Evolutionary conservation across 768 basidiomycete genomes (phyloP), one percentile per base, ranked within the genome.

Genomic region (Favolaschia claudopus): DNA sequence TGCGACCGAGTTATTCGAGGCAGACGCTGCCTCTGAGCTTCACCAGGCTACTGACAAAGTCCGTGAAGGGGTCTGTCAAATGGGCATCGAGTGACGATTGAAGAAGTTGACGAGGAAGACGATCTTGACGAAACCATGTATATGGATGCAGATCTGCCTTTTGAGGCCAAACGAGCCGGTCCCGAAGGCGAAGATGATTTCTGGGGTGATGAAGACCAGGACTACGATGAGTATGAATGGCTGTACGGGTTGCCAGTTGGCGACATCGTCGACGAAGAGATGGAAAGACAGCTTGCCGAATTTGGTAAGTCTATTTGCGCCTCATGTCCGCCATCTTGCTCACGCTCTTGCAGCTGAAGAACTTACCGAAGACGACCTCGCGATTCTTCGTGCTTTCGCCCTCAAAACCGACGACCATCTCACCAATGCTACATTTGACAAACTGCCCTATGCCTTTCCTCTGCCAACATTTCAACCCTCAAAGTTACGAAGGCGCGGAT

Each of bases 371-470:
- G 56, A 69, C 12, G 72, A 74, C 22, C 28, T 72, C 1, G 38
- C 52, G 7, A 36, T 73, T n/a, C 62, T 76, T 10, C 66, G 71
- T 0, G 63, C 64, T 1, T 77, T 72, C 53, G 67, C 72, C 0
- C 63, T 73, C 52, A 75, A 76, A 48, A 58, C 67, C 7, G 68
- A 73, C 13, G 62, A 68, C 0, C 58, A 72, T 50, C 45, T 74
- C 17, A 66, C 68, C 10, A 59, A 68, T 25, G 52, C 61, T 15
- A 64, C 67, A 2, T 78, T 74, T 53, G 52, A 60, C 4, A 67
- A 67, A 29, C 63, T 75, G 5, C 48, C 44, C 1, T 67, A 40
- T 28, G 59, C 63, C 25, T 74, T 73, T 54, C 74, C 71, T 4
- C 32, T 6, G 38, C 55, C 7, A 17, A 42, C 13, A 51, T 71